Base-by-base conservation (phyloP, 208 protist species). In the Perkinsela sp. region DNA sequence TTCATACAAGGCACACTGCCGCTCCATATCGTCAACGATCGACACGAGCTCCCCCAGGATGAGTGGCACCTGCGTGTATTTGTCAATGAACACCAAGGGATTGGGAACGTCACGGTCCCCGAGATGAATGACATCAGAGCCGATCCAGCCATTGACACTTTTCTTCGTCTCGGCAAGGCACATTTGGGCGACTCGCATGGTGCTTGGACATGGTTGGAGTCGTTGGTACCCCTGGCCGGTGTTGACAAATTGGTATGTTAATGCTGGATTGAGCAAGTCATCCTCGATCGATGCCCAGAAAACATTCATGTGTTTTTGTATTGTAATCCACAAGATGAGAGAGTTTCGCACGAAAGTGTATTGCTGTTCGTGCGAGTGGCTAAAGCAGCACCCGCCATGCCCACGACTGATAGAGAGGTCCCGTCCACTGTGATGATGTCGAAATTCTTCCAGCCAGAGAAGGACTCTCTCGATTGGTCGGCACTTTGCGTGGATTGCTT, bases 41-140 rank as follows among this genome's bases (percentile, higher is more conserved):
- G 89, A 80, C 28, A 94, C 78, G 30, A 97, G 85, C 1, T 93
- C 93, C 65, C 86, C 82, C 1, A 97, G 78, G 31, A 97, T 90
- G 40, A 86, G 81, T 1, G 91, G 85, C 29, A 95, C 86, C 40
- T 93, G 87, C 28, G 93, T 96, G 78, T 98, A 98, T 74, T 98
- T 98, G 70, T 97, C 94, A 70, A 98, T 97, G 76, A 98, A 97
- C 30, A 95, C 88, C 0, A 98, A 77, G 1, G 94, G 89, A 68
- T 97, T 97, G 15, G 95, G 95, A 48, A 98, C 95, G 70, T 96
- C 93, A 48, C 84, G 77, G 74, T 98, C 95, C 68, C 95, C 94
- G 28, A 97, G 74, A 72, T 98, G 95, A 67, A 98, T 91, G 0
- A 97, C 93, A 65, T 86, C 90, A 40, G 90, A 94, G 2, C 94